phyloP scores from a whole-genome alignment of 768 basidiomycete genomes.

The Xanthoconium purpureum region DNA sequence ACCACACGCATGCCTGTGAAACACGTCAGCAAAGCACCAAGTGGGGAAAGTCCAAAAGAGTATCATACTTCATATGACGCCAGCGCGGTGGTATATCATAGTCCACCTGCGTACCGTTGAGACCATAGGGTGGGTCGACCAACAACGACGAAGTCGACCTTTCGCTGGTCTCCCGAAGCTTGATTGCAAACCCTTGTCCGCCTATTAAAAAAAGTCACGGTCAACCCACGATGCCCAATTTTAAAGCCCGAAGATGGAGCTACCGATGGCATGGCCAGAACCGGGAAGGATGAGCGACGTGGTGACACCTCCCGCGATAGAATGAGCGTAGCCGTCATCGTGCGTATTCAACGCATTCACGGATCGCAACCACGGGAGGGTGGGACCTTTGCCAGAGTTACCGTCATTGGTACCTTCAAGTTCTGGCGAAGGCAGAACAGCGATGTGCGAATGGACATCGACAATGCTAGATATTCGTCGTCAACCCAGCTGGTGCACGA shows the following conservation, averaged over 20 bases:
- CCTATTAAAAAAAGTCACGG: slow-evolving; percentile 38
- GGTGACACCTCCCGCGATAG: slow-evolving; percentile 69
- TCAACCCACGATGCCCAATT: not conserved
- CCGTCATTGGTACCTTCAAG: slow-evolving; percentile 47
- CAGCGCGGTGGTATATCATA: slow-evolving; percentile 43
- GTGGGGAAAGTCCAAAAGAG: not conserved
- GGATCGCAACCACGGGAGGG: slow-evolving; percentile 63
- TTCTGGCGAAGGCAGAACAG: slow-evolving; percentile 37
- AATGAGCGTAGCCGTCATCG: slow-evolving; percentile 55
- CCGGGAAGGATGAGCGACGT: slow-evolving; percentile 77
- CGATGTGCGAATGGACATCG: slow-evolving; percentile 60
- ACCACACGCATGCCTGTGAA: slow-evolving; percentile 57
- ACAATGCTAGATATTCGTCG: slow-evolving; percentile 35
- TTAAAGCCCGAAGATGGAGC: not conserved
- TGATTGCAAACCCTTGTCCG: slow-evolving; percentile 78
- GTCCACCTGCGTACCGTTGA: slow-evolving; percentile 38
- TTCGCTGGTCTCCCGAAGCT: slow-evolving; percentile 66
- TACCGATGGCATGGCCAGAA: slow-evolving; percentile 59
- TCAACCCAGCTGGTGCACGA: not conserved
- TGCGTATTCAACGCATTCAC: slow-evolving; percentile 76
- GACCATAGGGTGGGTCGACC: slow-evolving; percentile 66
- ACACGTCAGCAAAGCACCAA: slow-evolving; percentile 2
- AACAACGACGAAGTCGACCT: slow-evolving; percentile 66
- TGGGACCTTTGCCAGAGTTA: slow-evolving; percentile 45
- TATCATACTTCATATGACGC: slow-evolving; percentile 72